Evolutionary conservation across 1,139 yeast species (phyloP), one percentile per base, ranked within the genome.

Genomic region (Torulaspora pretoriensis): DNA sequence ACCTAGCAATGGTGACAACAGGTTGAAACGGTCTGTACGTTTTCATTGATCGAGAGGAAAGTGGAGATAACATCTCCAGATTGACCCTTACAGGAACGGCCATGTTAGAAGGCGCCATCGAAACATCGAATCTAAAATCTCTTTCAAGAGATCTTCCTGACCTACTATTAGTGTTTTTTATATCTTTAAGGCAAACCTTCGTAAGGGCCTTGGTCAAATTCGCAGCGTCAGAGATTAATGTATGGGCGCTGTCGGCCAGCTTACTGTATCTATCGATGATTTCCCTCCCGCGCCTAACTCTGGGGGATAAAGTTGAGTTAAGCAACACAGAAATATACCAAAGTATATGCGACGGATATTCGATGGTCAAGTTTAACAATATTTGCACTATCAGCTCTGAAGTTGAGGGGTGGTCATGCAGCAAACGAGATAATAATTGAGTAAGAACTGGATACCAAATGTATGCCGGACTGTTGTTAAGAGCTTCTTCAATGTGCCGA

Each of bases 361-460:
- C 74, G 29, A 70, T 65, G 0, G 84, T 72, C 5, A 89, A 73
- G 12, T 72, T 69, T 8, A 76, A 67, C 12, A 90, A 69, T 16
- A 92, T 77, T 13, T 69, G 67, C 38, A 76, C 70, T 24, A 92
- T 71, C 16, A 82, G 66, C 2, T 71, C 73, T 32, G 75, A 77
- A 0, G 94, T 83, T 0, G 72, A 70, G 3, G 67, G 64, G 53
- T 84, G 82, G 1, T 74, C 69, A 57, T 87, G 95, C 1, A 79
- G 72, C 46, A 90, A 74, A 56, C 98, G 73, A 1, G 97, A 88
- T 10, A 92, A 67, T 30, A 94, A 67, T 63, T 92, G 97, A 0
- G 97, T 86, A 24, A 92, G 71, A 0, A 90, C 95, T 1, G 92
- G 75, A 60, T 86, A 90, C 84, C 96, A 87, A 38, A 80, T 81